Evolutionary conservation across 1,284 basidiomycete species (phyloP).

Genomic region (Mycosarcoma mackinlayi): DNA sequence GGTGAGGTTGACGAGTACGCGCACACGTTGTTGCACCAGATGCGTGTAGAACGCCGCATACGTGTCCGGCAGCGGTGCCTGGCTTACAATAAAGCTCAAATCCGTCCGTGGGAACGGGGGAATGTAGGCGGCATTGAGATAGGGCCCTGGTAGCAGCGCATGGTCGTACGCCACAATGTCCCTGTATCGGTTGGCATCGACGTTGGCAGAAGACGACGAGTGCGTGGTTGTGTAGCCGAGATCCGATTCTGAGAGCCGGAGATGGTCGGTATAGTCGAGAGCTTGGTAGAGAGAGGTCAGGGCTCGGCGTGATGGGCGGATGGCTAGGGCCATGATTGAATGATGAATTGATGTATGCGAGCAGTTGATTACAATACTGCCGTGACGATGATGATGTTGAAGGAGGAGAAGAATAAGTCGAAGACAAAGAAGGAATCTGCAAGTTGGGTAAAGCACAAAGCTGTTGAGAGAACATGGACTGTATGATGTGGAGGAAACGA

Average conservation of each 20-base stretch:
- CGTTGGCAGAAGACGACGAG: conserved; percentile 6
- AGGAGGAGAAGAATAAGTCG: neutral
- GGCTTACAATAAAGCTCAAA: conserved; percentile 87
- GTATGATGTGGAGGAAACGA: no score
- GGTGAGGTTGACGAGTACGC: conserved; percentile 64
- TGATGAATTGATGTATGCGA: conserved; percentile 3
- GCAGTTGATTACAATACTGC: neutral
- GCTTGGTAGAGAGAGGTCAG: conserved; percentile 25
- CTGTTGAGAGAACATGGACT: no score
- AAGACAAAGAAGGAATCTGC: no score
- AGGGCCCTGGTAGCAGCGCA: conserved; percentile 50
- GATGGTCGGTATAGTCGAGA: conserved; percentile 30
- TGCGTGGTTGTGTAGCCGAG: conserved; percentile 25
- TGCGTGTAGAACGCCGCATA: conserved; percentile 81
- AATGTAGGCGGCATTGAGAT: conserved; percentile 59
- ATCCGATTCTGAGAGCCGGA: conserved; percentile 18
- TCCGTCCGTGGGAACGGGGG: conserved; percentile 34
- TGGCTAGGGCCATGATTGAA: conserved; percentile 27
- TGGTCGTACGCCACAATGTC: conserved; percentile 54
- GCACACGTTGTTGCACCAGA: conserved; percentile 29
- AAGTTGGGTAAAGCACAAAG: no score
- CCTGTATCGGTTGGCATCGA: conserved; percentile 29
- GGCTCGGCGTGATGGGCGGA: conserved; percentile 4
- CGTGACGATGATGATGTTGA: neutral
- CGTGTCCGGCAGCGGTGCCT: conserved; percentile 91